Evolutionary conservation across 345 rosid genomes (phyloP).

Genomic region (Ricinus communis): DNA sequence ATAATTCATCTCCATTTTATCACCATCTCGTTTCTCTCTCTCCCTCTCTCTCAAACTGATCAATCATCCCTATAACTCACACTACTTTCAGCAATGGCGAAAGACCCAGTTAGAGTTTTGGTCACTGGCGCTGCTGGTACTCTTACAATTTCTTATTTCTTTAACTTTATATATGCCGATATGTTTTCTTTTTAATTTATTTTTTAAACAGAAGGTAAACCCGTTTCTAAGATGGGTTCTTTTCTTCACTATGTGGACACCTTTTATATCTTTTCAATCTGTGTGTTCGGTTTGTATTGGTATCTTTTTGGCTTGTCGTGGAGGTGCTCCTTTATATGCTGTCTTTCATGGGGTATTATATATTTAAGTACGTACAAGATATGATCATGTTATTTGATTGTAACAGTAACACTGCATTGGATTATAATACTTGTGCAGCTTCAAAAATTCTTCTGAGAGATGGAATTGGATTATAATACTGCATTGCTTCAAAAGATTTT

Average conservation of each 20-base stretch:
- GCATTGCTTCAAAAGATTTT: conserved; percentile 47
- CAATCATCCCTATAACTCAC: not conserved
- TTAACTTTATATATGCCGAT: too few species aligned
- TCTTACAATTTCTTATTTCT: not conserved
- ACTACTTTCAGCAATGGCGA: conserved; percentile 19
- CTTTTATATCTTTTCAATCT: not conserved
- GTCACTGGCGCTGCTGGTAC: conserved; percentile 41
- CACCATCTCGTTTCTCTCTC: not conserved
- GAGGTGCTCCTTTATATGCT: conserved; percentile 14
- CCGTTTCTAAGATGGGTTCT: conserved; percentile 8
- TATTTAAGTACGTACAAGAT: not conserved
- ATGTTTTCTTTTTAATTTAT: too few species aligned
- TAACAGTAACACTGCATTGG: conserved; percentile 24
- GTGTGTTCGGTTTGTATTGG: conserved; percentile 20
- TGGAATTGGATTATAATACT: conserved; percentile 42
- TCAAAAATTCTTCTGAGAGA: conserved; percentile 41
- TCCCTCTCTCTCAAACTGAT: not conserved
- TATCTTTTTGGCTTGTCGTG: conserved; percentile 22
- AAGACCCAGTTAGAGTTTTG: conserved; percentile 25
- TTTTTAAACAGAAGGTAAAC: not conserved
- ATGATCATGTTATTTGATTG: conserved; percentile 17
- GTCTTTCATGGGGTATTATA: not conserved
- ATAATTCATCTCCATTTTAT: not conserved
- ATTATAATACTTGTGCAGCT: conserved; percentile 30
- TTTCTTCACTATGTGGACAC: conserved; percentile 29